Base-by-base conservation (phyloP, 345 rosid species). In the Eucalyptus cladocalyx region DNA sequence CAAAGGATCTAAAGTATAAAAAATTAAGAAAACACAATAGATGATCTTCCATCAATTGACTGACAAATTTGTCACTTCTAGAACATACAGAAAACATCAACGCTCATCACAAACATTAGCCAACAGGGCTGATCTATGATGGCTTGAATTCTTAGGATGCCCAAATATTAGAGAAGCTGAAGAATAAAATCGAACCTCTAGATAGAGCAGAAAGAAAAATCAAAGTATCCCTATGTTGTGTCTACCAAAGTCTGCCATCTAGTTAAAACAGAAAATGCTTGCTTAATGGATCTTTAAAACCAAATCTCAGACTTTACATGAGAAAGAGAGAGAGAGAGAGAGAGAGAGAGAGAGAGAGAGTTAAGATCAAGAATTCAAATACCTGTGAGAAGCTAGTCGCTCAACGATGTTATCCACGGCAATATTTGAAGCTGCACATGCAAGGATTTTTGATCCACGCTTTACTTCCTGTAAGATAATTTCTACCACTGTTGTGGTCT, bases 361-460 rank as follows among this genome's bases (percentile, higher is more conserved):
- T 34, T 18, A 34, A 88, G 54, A 40, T 65, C 87, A 80, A 86
- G 83, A 88, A 91, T 86, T 72, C 87, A 19, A 24, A 45, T 91
- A 96, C 98, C 98, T 95, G 91, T 98, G 98, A 89, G 96, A 94
- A 92, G 94, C 97, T 88, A 98, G 98, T 89, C 98, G 94, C 93
- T 98, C 99, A 88, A 98, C 99, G 88, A 98, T 96, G 93, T 98
- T 97, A 93, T 98, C 99, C 9, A 98, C 99, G 30, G 99, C 99
- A 91, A 98, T 95, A 92, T 98, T 97, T 87, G 99, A 97, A 94
- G 99, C 99, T 80, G 99, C 98, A 91, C 99, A 98, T 30, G 98
- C 99, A 88, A 98, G 98, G 90, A 98, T 95, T 93, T 96, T 98
- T n/a, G 97, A 94, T 88, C 99, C 99, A 83, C 95, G 95, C 89